Percentiles rank a stretch among this genome's conserved stretches.
Evolutionary conservation across 176 grass and related monocot genomes (phyloP).

Genomic region (Microstegium vimineum): DNA sequence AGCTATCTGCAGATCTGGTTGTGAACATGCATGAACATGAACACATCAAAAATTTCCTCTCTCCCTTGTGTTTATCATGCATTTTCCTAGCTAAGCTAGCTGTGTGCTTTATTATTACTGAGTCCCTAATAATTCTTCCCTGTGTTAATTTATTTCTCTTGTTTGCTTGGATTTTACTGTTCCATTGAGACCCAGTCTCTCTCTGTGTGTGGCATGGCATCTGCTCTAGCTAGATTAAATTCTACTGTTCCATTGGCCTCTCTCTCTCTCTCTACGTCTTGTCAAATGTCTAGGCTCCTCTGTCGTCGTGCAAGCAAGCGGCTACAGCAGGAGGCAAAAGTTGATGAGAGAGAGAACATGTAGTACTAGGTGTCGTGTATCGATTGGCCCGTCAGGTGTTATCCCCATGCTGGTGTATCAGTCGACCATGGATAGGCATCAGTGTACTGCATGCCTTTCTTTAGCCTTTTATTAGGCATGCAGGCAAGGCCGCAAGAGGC

Average conservation of each 20-base stretch:
- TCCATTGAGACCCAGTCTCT: constrained; percentile 18
- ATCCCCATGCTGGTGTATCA: constrained; percentile 7
- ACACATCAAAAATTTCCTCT: neutral
- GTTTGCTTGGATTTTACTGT: constrained; percentile 20
- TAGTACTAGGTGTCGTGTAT: neutral
- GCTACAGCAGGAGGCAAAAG: neutral
- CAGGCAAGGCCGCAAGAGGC: neutral
- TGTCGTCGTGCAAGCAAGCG: neutral
- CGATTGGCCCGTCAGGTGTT: constrained; percentile 20
- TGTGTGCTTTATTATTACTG: neutral
- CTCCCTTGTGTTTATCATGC: neutral
- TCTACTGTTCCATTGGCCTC: constrained; percentile 49
- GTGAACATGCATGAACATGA: neutral
- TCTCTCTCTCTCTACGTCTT: constrained; percentile 12
- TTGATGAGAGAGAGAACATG: neutral
- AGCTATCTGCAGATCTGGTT: constrained; percentile 27
- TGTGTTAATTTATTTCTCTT: neutral
- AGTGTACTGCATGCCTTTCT: neutral
- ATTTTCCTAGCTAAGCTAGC: neutral
- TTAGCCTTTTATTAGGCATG: neutral
- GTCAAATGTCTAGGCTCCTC: constrained; percentile 14
- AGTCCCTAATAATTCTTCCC: neutral
- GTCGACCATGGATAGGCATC: neutral
- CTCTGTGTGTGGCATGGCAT: no score
- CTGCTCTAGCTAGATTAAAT: neutral